Base-by-base conservation (phyloP, 2,329 filamentous ascomycete genomes). In the Colletotrichum tanaceti region DNA sequence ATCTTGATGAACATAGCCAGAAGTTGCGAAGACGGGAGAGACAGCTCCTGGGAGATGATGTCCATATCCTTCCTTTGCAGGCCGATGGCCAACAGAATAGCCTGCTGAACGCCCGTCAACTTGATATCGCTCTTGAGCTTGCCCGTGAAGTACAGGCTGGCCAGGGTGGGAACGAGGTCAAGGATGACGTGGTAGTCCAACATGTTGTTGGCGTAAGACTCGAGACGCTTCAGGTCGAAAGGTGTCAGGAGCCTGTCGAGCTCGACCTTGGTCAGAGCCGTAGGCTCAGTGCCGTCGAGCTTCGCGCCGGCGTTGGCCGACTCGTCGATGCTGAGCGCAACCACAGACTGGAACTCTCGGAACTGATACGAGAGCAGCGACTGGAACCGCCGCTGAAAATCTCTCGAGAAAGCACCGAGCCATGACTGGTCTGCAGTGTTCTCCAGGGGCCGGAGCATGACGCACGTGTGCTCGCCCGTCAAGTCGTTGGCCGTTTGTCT, bases 1-100 rank as follows among this genome's bases (percentile, higher is more conserved):
- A 97, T 91, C 84, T 99, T 99, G 78, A 97, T 93, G 79, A 99
- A 98, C 91, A 98, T 97, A 70, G 95, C 94, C 71, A 99, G 85
- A 4, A 98, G 83, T 81, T 98, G 96, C 52, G 90, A 91, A 2
- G 89, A 86, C 0, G 88, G 89, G 6, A 98, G 81, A 9, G 86
- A 86, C 3, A 97, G 81, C 75, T 99, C 96, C 71, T 90, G 89
- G 70, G 94, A 91, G 10, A 98, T 82, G 14, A 88, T 87, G 16
- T 96, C 93, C 35, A 99, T 84, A 46, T 92, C 90, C 82, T 98
- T 98, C 73, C 92, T 89, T 80, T 99, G 97, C 68, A 98, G 82
- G 22, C 97, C 96, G 55, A 97, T 89, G 6, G 93, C 94, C n/a
- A 98, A 86, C 18, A 99, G 86, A 65, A 99, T 93, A 2, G 91